Base-by-base conservation (phyloP, 805 yeast genomes). In the Suhomyces faveliae region DNA sequence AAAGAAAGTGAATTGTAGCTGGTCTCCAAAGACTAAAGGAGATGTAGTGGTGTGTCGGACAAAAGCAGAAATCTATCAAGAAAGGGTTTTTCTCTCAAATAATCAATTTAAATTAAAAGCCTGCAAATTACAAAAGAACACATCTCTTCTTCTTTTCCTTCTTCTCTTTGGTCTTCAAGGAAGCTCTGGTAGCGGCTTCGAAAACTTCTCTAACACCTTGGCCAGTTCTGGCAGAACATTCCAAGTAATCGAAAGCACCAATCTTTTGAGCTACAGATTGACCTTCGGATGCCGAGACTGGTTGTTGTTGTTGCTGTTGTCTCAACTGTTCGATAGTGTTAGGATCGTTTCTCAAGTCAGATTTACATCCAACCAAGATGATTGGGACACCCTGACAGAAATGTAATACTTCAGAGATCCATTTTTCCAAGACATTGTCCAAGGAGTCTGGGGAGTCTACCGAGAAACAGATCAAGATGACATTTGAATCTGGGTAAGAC, bases 331-430 rank as follows among this genome's bases (percentile, higher is more conserved):
- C 62, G 53, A 62, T 60, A 46, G 63, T 57, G 38, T 50, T 53
- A 2, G 56, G 62, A 54, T 65, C 67, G 49, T 55, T 53, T 52
- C 71, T 64, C 51, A 56, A 55, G 44, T 70, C 74, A n/a, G 63
- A 60, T 52, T 68, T 67, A 39, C 73, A 62, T 0, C 74, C 77
- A 29, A 70, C 65, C 46, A 71, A 58, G 44, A 69, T 55, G 48
- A 59, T 64, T 2, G 65, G 61, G n/a, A 66, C 69, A 46, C 63
- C 61, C 13, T 66, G 70, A 52, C 76, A 71, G 58, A 70, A 64
- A 40, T 59, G 62, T 51, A 64, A 62, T 17, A 71, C 64, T 53
- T 72, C 77, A 12, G 76, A 73, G n/a, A 70, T 59, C 77, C 77
- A 72, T 52, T 71, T 63, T 40, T 68, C 74, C 49, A 54, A 55